A percentile compares a stretch with the other conserved stretches of the same genome.
These are phyloP conservation scores for Amanita exitialis DNA, from an alignment of 768 basidiomycete species.

Conservation along the genomic window DNA sequence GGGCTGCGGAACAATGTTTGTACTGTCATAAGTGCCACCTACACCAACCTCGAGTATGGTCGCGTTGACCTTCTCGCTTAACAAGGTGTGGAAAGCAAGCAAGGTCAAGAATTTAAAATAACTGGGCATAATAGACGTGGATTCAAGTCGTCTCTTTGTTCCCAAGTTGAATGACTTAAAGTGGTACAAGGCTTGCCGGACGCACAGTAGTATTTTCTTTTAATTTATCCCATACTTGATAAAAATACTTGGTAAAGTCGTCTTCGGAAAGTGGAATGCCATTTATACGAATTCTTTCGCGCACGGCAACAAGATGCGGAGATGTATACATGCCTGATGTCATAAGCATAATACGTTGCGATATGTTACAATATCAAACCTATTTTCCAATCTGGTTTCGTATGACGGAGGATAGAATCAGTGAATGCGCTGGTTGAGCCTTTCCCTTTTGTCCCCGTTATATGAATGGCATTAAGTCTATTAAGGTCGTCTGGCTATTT, in stretches of 20 bases:
- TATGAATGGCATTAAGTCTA: conserved; percentile 84
- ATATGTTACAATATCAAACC: conserved; percentile 33
- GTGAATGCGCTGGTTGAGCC: conserved; percentile 94
- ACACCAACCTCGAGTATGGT: conserved; percentile 96
- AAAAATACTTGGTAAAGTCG: conserved; percentile 85
- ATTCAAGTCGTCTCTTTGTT: conserved; percentile 33
- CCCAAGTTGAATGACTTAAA: neutral
- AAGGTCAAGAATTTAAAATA: conserved; percentile 95
- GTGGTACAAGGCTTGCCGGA: neutral
- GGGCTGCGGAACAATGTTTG: conserved; percentile 89
- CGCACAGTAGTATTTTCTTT: conserved; percentile 50
- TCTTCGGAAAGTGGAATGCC: conserved; percentile 84
- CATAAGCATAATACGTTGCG: neutral
- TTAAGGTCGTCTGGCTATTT: conserved; percentile 75
- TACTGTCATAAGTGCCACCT: conserved; percentile 90
- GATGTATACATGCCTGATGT: conserved; percentile 85
- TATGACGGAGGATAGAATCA: conserved; percentile 73
- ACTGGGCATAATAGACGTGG: conserved; percentile 66
- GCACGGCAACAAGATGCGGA: conserved; percentile 90
- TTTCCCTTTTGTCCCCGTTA: conserved; percentile 98
- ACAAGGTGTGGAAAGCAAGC: conserved; percentile 85
- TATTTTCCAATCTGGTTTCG: conserved; percentile 69
- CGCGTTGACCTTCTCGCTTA: conserved; percentile 74
- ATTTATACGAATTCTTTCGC: conserved; percentile 92
- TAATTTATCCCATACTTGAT: conserved; percentile 89